Base-by-base conservation (phyloP, 1,284 basidiomycete species). In the Ganoderma resinaceum region DNA sequence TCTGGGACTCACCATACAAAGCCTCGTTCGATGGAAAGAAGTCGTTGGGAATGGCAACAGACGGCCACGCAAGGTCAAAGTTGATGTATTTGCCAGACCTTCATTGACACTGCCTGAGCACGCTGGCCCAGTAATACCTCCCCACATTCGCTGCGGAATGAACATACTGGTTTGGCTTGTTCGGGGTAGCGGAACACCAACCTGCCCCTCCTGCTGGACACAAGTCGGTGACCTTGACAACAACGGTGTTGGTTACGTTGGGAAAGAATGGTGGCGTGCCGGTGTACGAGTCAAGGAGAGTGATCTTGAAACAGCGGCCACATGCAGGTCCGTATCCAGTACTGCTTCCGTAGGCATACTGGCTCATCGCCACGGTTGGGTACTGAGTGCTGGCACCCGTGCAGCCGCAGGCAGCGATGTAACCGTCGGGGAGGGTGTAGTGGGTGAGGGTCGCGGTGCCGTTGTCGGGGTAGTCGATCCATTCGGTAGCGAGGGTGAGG, bases 51-150 rank as follows among this genome's bases (percentile, higher is more conserved):
- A 94, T 92, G 31, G 90, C 87, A n/a, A 78, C 73, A 12, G 92
- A 93, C 3, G 92, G 92, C 79, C 84, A 94, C 38, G 90, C 88
- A 65, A 94, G 86, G 77, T 94, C 92, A 77, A 94, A 94, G 75
- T 94, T 94, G 68, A 93, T 82, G 72, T 84, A 87, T 63, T 83
- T 82, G 6, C 90, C 91, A 62, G 86, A 90, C 62, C 91, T 92
- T 68, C 35, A 31, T 49, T 2, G 14, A 53, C 55, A 37, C 4
- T 11, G 9, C 20, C 61, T 55, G 12, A 60, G 43, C 31, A 35
- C 33, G 14, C 35, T 37, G 16, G 26, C 29, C 53, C 16, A 62
- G 60, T 1, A 55, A 55, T 20, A 23, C 0, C 20, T 37, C 20
- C 7, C 33, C 52, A 3, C 62, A 11, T 16, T 60, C 35, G 7